Percentiles rank a stretch among this genome's conserved stretches.
phyloP scores from a whole-genome alignment of 1,284 basidiomycete genomes.

The Apiotrichum laibachii region DNA sequence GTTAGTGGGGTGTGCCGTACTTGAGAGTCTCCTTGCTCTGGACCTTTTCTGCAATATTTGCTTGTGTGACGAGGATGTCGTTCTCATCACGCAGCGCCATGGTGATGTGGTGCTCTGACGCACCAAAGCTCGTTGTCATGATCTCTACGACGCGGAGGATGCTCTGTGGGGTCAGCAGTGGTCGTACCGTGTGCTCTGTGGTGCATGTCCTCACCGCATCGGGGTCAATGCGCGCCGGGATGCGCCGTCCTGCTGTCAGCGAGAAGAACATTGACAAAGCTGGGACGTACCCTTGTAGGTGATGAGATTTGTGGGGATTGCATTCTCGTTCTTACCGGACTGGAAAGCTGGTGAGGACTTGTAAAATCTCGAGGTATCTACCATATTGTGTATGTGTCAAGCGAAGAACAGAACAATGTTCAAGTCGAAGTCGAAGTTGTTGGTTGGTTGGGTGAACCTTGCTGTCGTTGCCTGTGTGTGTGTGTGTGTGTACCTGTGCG shows the following conservation, averaged over 20 bases:
- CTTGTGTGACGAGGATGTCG: constrained; percentile 86
- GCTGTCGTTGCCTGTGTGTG: too few species aligned
- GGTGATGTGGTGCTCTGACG: constrained; percentile 74
- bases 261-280: not conserved
- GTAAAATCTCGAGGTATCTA: constrained; percentile 7
- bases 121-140: constrained; percentile 59
- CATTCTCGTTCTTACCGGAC: constrained; percentile 31
- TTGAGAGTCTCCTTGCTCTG: constrained; percentile 72
- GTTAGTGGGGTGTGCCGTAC: constrained; percentile 53
- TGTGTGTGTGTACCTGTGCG: too few species aligned
- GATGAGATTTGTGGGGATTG: constrained; percentile 47
- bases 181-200: not conserved
- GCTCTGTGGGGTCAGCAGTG: constrained; percentile 24
- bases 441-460: too few species aligned
- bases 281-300: constrained; percentile 38
- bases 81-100: constrained; percentile 83
- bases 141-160: constrained; percentile 46
- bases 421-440: too few species aligned
- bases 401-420: too few species aligned
- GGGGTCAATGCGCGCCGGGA: constrained; percentile 47
- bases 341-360: constrained; percentile 17
- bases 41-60: constrained; percentile 76
- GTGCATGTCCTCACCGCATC: constrained; percentile 35
- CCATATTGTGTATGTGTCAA: constrained; percentile 9
- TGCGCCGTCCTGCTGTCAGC: constrained; percentile 33